Conservation (phyloP, 2,329 filamentous ascomycete genomes). For the Sporothrix variecibatus region DNA sequence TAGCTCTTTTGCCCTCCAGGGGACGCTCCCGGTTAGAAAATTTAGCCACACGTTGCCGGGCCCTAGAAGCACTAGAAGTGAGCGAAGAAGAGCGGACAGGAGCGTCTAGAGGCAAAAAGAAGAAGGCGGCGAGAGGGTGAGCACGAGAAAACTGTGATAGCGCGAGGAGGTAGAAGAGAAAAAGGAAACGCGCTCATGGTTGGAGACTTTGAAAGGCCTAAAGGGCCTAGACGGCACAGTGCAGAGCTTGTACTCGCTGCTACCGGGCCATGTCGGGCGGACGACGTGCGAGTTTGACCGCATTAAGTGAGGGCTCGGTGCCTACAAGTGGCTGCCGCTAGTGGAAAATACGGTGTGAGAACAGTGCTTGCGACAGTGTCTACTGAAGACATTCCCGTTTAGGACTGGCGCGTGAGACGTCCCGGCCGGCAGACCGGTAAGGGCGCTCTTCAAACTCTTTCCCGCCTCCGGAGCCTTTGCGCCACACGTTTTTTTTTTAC, state of each 20-base stretch:
- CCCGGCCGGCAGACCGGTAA: conserved; percentile 11
- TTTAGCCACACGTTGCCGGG: not conserved
- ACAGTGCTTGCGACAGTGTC: not conserved
- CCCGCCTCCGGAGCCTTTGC: not conserved
- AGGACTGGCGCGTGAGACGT: not conserved
- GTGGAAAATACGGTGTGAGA: not conserved
- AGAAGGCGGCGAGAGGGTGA: not conserved
- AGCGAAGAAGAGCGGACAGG: not conserved
- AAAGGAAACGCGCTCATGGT: not conserved
- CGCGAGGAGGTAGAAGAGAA: not conserved
- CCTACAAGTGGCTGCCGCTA: not conserved
- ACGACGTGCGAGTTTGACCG: not conserved
- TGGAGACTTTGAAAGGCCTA: too few relatives aligned
- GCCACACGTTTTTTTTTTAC: conserved; percentile 9
- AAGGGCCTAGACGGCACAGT: not conserved
- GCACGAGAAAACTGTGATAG: not conserved
- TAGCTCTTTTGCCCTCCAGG: not conserved
- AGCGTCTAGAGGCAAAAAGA: conserved; percentile 8
- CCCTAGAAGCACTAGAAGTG: not conserved
- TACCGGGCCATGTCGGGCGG: not conserved
- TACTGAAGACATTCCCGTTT: not conserved
- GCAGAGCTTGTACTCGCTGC: not conserved
- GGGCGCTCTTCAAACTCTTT: not conserved
- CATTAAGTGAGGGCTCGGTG: not conserved
- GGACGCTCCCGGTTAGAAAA: not conserved